Evolutionary conservation across 1,284 basidiomycete genomes (phyloP).

Genomic region (Schizophyllum amplum): DNA sequence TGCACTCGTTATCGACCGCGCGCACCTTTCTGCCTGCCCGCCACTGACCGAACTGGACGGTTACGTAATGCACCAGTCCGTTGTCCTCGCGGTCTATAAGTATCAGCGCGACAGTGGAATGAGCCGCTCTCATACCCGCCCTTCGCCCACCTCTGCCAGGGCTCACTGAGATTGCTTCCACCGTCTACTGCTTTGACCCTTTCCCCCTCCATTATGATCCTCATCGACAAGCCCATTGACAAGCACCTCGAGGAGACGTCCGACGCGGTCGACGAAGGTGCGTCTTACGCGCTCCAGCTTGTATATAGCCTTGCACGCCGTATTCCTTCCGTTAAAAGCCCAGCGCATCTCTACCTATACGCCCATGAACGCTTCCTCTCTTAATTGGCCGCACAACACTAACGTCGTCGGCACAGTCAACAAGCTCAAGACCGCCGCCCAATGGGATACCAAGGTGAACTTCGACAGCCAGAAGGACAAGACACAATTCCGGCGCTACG

Average conservation of each 20-base stretch:
- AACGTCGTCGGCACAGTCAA: slow-evolving; percentile 40
- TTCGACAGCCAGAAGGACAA: slow-evolving; percentile 80
- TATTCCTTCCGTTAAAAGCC: too few relatives aligned
- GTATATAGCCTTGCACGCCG: background rate
- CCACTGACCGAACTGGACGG: background rate
- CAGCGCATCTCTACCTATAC: background rate
- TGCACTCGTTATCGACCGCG: background rate
- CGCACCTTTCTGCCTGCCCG: background rate
- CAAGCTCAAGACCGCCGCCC: slow-evolving; percentile 45
- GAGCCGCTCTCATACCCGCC: background rate
- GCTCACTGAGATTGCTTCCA: too few relatives aligned
- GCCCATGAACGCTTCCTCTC: background rate
- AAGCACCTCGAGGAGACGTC: slow-evolving; percentile 54
- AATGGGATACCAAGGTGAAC: slow-evolving; percentile 52
- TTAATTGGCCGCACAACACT: background rate
- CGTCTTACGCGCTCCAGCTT: slow-evolving; percentile 12
- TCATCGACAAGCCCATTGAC: background rate
- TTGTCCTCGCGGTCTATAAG: background rate
- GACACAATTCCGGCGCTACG: slow-evolving; percentile 61
- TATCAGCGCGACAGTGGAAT: background rate
- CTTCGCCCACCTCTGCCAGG: background rate
- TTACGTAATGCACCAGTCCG: background rate
- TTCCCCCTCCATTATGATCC: too few relatives aligned
- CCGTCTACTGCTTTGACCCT: too few relatives aligned
- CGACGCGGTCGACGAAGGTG: slow-evolving; percentile 70